Base-by-base conservation (phyloP, 1,284 basidiomycete species). In the Pseudozyma tsukubaensis region DNA sequence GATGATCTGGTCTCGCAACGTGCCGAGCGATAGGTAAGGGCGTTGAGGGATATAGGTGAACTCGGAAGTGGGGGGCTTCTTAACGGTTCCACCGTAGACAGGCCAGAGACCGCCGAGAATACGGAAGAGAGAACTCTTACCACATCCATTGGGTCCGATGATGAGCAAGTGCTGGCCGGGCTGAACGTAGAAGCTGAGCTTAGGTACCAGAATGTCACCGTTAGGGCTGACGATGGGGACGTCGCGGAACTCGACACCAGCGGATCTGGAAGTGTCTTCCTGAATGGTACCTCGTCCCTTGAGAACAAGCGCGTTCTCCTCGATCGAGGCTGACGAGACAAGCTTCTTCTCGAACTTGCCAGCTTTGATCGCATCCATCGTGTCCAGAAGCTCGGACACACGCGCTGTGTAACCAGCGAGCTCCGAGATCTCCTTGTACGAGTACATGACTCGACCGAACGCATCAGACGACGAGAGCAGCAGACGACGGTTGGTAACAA, bases 91-190 rank as follows among this genome's bases (percentile, higher is more conserved):
- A 87, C 90, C 96, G 81, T 97, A 97, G 4, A 97, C 92, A 1
- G 96, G 95, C 95, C 96, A 99, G 8, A 99, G 89, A 18, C 95
- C 96, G 43, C 95, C 96, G 3, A 99, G 88, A 65, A 98, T 97
- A 29, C 96, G 90, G 88, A 97, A 97, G 52, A 98, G 78, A n/a
- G 80, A 83, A 63, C 76, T 79, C 75, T 84, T 84, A 40, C 83
- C 83, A 55, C 83, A 84, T 87, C 94, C 95, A 80, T 97, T 97
- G 0, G 94, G 83, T 3, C 83, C 83, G 51, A 84, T 77, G 47
- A 68, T 72, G 57, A 78, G 63, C 59, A 74, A 10, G 86, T 91
- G 83, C 85, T 95, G 94, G 62, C 95, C 94, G 40, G 89, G 92
- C 84, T 92, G 92, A 56, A 98, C 92, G 77, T 90, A 89, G 87